phyloP scores from a whole-genome alignment of 176 grass and related monocot species.

The Lolium multiflorum region DNA sequence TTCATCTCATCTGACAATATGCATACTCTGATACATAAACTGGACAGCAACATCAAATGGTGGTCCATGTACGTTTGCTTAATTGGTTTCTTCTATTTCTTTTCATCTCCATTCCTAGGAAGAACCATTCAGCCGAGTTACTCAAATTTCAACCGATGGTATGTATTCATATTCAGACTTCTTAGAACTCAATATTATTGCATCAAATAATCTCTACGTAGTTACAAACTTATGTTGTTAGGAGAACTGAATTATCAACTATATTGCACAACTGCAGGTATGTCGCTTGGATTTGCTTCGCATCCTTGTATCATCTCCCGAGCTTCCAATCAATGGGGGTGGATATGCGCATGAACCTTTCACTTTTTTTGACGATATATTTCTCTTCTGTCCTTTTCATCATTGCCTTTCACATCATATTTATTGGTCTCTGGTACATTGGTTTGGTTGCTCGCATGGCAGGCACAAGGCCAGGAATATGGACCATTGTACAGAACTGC shows the following conservation, averaged over 20 bases:
- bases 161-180: slow-evolving; percentile 33
- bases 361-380: slow-evolving; percentile 92
- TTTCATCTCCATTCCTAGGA: slow-evolving; percentile 89
- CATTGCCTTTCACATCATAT: slow-evolving; percentile 81
- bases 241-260: slow-evolving; percentile 13
- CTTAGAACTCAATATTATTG: neutral
- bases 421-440: slow-evolving; percentile 96
- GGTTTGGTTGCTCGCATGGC: slow-evolving; percentile 85
- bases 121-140: slow-evolving; percentile 91
- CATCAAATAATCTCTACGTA: slow-evolving; percentile 16
- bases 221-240: slow-evolving; percentile 24
- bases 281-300: slow-evolving; percentile 92
- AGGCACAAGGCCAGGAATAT: slow-evolving; percentile 84
- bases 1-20: slow-evolving; percentile 94
- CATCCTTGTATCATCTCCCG: slow-evolving; percentile 90
- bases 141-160: slow-evolving; percentile 97
- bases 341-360: slow-evolving; percentile 99
- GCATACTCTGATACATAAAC: slow-evolving; percentile 87
- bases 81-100: slow-evolving; percentile 99
- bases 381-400: slow-evolving; percentile 91
- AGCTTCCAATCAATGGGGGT: slow-evolving; percentile 97
- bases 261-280: slow-evolving; percentile 70
- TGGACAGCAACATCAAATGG: slow-evolving; percentile 94
- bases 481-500: slow-evolving; percentile 91
- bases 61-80: slow-evolving; percentile 98